Evolutionary conservation across 2,329 filamentous ascomycete genomes (phyloP).

Genomic region (Leptographium galeiforme): DNA sequence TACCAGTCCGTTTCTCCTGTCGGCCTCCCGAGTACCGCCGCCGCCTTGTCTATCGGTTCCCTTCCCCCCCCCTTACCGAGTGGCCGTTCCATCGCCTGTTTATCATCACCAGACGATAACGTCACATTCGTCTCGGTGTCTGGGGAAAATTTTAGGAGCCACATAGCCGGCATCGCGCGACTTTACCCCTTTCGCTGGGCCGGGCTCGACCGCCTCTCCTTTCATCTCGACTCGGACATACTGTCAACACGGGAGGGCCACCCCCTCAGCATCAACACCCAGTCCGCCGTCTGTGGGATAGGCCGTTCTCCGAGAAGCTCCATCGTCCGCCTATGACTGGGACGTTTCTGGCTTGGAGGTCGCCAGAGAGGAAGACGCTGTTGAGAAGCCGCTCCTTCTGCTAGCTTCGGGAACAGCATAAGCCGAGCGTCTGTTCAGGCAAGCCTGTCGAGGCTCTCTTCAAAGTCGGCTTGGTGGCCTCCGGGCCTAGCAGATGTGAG

Average conservation of each 20-base stretch:
- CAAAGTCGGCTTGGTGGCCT: conserved; percentile 8
- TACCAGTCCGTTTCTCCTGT: background rate
- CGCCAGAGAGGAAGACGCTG: background rate
- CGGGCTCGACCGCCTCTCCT: background rate
- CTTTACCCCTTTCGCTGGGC: background rate
- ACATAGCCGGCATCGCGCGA: background rate
- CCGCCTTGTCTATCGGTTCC: background rate
- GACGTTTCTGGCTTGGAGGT: background rate
- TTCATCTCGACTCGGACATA: background rate
- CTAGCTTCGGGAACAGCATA: background rate
- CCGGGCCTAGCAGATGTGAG: conserved; percentile 10
- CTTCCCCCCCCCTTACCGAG: background rate
- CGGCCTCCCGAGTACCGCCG: background rate
- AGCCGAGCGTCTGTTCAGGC: background rate
- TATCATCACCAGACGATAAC: background rate
- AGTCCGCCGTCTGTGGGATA: background rate
- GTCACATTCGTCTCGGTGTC: conserved; percentile 1
- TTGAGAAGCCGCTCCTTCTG: background rate
- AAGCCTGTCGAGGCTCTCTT: background rate
- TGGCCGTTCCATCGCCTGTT: background rate
- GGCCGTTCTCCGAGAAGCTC: background rate
- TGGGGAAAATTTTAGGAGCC: background rate
- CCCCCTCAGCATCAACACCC: background rate
- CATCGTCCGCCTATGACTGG: background rate
- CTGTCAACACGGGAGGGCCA: background rate